phyloP scores from a whole-genome alignment of 2,329 filamentous ascomycete species.

The Claviceps sp. region DNA sequence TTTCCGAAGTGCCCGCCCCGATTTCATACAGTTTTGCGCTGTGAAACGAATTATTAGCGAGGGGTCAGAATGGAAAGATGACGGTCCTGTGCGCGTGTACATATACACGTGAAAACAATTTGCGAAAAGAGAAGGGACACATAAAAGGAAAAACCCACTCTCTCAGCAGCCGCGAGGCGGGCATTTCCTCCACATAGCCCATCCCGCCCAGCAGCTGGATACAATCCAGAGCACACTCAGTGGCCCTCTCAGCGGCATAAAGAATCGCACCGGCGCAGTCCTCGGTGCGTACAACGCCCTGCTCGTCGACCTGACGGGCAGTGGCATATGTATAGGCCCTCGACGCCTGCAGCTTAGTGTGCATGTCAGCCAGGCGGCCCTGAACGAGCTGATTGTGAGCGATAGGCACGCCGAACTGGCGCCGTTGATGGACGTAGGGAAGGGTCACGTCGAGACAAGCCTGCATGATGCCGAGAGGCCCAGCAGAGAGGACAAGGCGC shows the following conservation, averaged over 20 bases:
- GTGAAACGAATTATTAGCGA: neutral
- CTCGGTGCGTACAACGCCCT: slow-evolving; percentile 61
- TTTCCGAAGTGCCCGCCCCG: slow-evolving; percentile 88
- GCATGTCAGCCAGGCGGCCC: slow-evolving; percentile 91
- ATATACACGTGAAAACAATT: too few species aligned
- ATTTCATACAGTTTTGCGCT: slow-evolving; percentile 82
- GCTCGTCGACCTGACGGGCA: slow-evolving; percentile 66
- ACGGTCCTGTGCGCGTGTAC: too few species aligned
- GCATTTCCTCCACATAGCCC: slow-evolving; percentile 93
- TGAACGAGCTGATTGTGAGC: slow-evolving; percentile 89
- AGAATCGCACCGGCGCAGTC: slow-evolving; percentile 92
- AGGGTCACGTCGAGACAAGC: slow-evolving; percentile 72
- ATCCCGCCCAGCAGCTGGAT: slow-evolving; percentile 90
- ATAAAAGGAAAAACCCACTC: slow-evolving; percentile 32
- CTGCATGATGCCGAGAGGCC: slow-evolving; percentile 90
- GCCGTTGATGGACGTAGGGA: slow-evolving; percentile 78
- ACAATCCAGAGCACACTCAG: slow-evolving; percentile 72
- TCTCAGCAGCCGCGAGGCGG: slow-evolving; percentile 70
- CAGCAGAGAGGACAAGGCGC: slow-evolving; percentile 78
- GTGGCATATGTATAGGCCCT: slow-evolving; percentile 80
- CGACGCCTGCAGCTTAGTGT: slow-evolving; percentile 78
- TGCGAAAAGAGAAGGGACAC: neutral
- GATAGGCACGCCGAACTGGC: slow-evolving; percentile 77
- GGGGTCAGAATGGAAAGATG: too few species aligned
- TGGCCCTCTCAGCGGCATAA: slow-evolving; percentile 83